Conservation (phyloP, 2,329 filamentous ascomycete species). For the Diaporthe aspalathi region DNA sequence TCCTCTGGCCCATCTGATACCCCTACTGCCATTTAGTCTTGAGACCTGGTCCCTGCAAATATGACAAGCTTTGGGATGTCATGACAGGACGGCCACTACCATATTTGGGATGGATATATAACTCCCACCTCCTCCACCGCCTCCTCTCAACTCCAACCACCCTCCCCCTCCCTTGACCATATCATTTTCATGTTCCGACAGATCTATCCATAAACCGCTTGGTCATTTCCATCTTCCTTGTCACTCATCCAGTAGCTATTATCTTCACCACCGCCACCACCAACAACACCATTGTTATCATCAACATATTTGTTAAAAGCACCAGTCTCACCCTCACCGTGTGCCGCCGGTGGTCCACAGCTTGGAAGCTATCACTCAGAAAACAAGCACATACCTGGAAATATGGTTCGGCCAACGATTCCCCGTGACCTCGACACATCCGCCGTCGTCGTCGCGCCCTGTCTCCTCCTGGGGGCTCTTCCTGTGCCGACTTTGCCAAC, state of each 20-base stretch:
- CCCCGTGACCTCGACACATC: conserved; percentile 37
- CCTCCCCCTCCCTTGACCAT: conserved; percentile 2
- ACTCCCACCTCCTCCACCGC: conserved; percentile 31
- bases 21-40: conserved; percentile 1
- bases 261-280: background rate
- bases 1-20: background rate
- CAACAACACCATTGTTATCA: background rate
- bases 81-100: conserved; percentile 3
- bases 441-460: conserved; percentile 10
- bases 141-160: conserved; percentile 28
- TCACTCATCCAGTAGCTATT: background rate
- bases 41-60: conserved; percentile 34
- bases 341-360: background rate
- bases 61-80: conserved; percentile 10
- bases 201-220: conserved; percentile 20
- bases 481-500: conserved; percentile 29
- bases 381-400: background rate
- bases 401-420: conserved; percentile 39
- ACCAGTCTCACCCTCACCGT: background rate
- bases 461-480: conserved; percentile 6
- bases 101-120: conserved; percentile 32
- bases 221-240: background rate
- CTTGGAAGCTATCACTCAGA: conserved; percentile 2
- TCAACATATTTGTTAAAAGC: background rate
- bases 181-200: conserved; percentile 19